Base-by-base conservation (phyloP, 208 protist genomes). In the Vickermania ingenoplastis region DNA sequence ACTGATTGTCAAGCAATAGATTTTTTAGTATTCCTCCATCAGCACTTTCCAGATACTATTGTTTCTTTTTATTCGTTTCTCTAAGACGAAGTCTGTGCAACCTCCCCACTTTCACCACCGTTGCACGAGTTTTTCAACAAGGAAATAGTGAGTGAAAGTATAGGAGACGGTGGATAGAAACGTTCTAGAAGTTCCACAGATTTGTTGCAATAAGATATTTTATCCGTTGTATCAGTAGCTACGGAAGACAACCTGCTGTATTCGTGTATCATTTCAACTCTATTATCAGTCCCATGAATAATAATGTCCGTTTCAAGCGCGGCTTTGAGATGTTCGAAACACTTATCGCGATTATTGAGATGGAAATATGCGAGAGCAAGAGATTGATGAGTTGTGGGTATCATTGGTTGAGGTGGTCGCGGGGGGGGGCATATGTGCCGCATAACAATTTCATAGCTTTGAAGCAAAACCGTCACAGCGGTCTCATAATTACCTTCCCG, bases 361-460 rank as follows among this genome's bases (percentile, higher is more conserved):
- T 81, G 75, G 55, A 86, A 89, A 69, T 91, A 91, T 1, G 87
- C 87, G 31, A 81, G 79, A 11, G 87, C 87, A 24, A 94, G 70
- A 2, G 83, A 83, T 66, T 86, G 72, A 69, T 94, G 87, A 5
- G 77, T 86, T 63, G 88, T 94, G 41, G 86, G 81, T 59, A 94
- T 57, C 87, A 94, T 94, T 55, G 73, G 65, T 65, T 89, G 87
- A 36, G 87, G 87, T 24, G 81, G 79, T 2, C 73, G 65, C 14
- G 87, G 87, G 50, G 87, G 81, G 4, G 87, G 77, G 57, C 87
- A 94, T 50, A 94, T 77, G 31, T 91, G 74, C 41, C 83, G 79
- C 81, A 91, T 87, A 31, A 84, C 74, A 30, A 94, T 80, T 56
- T 88, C 78, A 61, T 91, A 91, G 59, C 83, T 91, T 67, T 94